Percentiles rank a stretch among this genome's conserved stretches.
phyloP scores from a whole-genome alignment of 176 grass and related monocot genomes.

The Carex kokanica region DNA sequence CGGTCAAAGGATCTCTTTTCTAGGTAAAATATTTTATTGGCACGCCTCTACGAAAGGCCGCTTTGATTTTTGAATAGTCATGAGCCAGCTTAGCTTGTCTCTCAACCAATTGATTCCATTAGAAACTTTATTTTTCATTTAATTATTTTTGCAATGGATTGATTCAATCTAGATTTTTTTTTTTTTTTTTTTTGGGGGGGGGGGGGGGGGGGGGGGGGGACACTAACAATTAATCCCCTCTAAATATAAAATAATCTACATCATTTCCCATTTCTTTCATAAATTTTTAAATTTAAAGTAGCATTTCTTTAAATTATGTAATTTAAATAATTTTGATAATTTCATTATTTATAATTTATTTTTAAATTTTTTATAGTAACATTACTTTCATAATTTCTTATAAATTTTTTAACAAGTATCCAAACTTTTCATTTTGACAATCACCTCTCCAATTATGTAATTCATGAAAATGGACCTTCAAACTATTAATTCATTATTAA shows the following conservation, averaged over 20 bases:
- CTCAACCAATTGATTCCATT: constrained; percentile 9
- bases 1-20: constrained; percentile 27
- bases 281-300: not conserved
- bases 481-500: no score
- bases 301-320: no score
- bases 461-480: no score
- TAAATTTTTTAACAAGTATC: no score
- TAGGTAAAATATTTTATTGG: constrained; percentile 17
- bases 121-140: constrained; percentile 1
- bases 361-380: no score
- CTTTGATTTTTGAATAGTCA: constrained; percentile 27
- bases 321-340: no score
- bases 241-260: not conserved
- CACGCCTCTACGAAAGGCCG: constrained; percentile 16
- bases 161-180: constrained; percentile 19
- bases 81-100: constrained; percentile 12
- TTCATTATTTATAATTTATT: no score
- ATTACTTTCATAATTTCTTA: no score
- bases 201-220: no score
- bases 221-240: not conserved
- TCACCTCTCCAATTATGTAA: no score
- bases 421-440: no score
- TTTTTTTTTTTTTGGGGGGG: no score
- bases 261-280: not conserved
- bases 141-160: not conserved